phyloP scores from a whole-genome alignment of 2,329 filamentous ascomycete genomes.

The Arthrobotrys conoides region DNA sequence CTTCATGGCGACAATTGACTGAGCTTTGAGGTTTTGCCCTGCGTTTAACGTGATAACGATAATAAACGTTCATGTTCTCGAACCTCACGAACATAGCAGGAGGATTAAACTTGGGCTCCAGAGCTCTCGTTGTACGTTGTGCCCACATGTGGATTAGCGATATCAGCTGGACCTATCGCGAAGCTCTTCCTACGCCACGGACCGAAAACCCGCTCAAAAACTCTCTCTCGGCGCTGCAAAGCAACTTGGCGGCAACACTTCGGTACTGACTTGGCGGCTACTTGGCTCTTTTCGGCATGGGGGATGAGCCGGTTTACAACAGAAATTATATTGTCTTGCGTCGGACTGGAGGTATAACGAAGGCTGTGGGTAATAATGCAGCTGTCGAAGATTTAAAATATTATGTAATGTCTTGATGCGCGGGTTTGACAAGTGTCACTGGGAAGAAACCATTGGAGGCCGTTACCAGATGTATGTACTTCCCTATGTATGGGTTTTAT shows the following conservation, averaged over 20 bases:
- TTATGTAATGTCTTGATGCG: conserved; percentile 19
- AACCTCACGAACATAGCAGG: neutral
- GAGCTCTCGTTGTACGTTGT: conserved; percentile 24
- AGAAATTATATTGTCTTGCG: conserved; percentile 17
- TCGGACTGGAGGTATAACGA: conserved; percentile 15
- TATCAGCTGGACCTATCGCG: conserved; percentile 10
- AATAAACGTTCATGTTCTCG: conserved; percentile 2
- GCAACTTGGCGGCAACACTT: conserved; percentile 29
- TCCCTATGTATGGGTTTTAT: neutral
- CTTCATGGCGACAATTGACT: neutral
- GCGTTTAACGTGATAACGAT: conserved; percentile 6
- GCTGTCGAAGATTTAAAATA: neutral
- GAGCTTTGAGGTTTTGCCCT: neutral
- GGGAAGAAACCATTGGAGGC: neutral
- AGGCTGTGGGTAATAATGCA: neutral
- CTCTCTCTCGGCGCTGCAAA: conserved; percentile 33
- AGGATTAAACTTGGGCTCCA: conserved; percentile 5
- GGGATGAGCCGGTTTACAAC: conserved; percentile 6
- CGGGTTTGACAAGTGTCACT: neutral
- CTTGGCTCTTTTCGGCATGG: conserved; percentile 25
- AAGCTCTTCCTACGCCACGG: conserved; percentile 19
- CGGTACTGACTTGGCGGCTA: conserved; percentile 12
- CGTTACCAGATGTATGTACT: neutral
- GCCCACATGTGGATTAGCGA: neutral
- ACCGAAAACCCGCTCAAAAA: conserved; percentile 48